Percentiles rank a stretch among this genome's conserved stretches.
Evolutionary conservation across 2,329 filamentous ascomycete species (phyloP).

Genomic region (Fusarium robinianum): DNA sequence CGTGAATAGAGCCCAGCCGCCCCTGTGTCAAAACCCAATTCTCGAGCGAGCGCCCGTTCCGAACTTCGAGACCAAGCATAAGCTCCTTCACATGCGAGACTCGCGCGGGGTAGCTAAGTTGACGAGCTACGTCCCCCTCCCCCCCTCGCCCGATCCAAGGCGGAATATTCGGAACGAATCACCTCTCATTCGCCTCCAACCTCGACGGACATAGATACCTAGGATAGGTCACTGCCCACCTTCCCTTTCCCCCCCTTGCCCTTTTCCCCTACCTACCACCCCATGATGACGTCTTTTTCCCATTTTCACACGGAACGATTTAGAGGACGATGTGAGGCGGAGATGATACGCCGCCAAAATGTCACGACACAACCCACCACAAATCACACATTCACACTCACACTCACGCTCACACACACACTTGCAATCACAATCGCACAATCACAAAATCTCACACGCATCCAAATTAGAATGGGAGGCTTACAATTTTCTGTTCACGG

Average conservation of each 20-base stretch:
- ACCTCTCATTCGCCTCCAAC: conserved; percentile 4
- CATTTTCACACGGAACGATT: conserved; percentile 29
- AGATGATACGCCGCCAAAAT: conserved; percentile 11
- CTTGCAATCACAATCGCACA: no score
- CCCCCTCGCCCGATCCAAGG: not conserved
- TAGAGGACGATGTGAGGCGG: conserved; percentile 34
- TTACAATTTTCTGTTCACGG: conserved; percentile 8
- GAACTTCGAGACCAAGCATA: conserved; percentile 10
- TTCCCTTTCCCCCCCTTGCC: no score
- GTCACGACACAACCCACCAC: conserved; percentile 19
- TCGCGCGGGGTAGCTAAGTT: conserved; percentile 23
- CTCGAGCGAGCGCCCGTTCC: conserved; percentile 8
- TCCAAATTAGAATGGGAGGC: conserved; percentile 26
- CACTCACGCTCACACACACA: conserved; percentile 2
- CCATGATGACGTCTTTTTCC: conserved; percentile 22
- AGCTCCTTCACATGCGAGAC: conserved; percentile 20
- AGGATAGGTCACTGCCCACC: no score
- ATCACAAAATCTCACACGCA: not conserved
- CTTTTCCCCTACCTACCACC: conserved; percentile 4
- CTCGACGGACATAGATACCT: conserved; percentile 13
- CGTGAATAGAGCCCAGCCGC: conserved; percentile 12
- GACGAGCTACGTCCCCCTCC: conserved; percentile 10
- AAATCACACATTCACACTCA: conserved; percentile 7
- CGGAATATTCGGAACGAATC: not conserved
- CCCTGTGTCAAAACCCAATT: conserved; percentile 13